Conservation (phyloP, 768 basidiomycete genomes). For the Lentinula sp. region DNA sequence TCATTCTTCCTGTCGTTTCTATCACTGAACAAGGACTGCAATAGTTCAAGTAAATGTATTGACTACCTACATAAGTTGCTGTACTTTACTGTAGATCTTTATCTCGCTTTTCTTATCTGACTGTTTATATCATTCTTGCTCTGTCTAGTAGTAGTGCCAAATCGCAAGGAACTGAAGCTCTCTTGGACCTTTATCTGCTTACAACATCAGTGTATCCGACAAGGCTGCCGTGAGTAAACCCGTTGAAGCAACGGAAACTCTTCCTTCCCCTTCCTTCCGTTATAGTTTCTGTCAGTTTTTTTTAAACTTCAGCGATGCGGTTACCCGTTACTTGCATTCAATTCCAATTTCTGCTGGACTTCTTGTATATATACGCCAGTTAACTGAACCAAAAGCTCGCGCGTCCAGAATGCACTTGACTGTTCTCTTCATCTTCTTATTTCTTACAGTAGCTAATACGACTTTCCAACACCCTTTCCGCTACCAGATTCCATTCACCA, state of each 20-base stretch:
- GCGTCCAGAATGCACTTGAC: not conserved
- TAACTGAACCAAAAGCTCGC: not conserved
- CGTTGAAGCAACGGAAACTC: too few relatives aligned
- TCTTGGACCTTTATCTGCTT: too few relatives aligned
- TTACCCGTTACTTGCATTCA: not conserved
- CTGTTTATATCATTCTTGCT: not conserved
- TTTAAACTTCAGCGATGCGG: not conserved
- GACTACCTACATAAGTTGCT: not conserved
- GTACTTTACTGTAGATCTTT: not conserved
- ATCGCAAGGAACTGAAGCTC: not conserved
- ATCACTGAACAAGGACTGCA: not conserved
- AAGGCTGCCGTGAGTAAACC: too few relatives aligned
- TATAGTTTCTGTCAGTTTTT: not conserved
- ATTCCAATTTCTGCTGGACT: not conserved
- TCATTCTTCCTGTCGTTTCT: slow-evolving; percentile 6
- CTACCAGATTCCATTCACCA: not conserved
- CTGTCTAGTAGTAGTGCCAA: not conserved
- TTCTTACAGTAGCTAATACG: not conserved
- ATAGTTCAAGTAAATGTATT: slow-evolving; percentile 27
- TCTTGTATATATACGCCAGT: not conserved
- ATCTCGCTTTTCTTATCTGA: not conserved
- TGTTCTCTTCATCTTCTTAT: not conserved
- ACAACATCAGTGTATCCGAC: too few relatives aligned
- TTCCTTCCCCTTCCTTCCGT: not conserved
- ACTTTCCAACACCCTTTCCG: not conserved